Evolutionary conservation across 441 rosid genomes (phyloP).

Genomic region (Dalechampia spathulata): DNA sequence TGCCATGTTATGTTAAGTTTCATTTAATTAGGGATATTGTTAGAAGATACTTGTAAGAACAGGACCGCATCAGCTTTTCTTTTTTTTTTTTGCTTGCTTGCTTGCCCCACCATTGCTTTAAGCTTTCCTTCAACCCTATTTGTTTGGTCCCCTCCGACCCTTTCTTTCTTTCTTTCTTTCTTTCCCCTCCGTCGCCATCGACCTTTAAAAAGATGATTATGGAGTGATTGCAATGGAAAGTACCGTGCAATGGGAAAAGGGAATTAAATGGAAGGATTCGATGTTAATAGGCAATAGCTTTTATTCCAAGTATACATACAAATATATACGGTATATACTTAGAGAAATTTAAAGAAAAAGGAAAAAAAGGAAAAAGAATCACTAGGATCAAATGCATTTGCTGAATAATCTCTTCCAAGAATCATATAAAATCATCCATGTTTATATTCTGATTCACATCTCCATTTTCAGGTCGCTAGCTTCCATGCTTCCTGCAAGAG

Average conservation of each 20-base stretch:
- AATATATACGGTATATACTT: conserved; percentile 32
- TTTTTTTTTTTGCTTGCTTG: neutral
- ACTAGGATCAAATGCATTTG: conserved; percentile 22
- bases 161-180: too few species aligned
- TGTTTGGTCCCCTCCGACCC: conserved; percentile 29
- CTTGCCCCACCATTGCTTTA: conserved; percentile 18
- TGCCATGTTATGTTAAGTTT: too few species aligned
- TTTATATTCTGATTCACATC: conserved; percentile 31
- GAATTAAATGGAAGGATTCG: conserved; percentile 7
- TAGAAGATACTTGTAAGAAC: too few species aligned
- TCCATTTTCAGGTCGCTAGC: conserved; percentile 50
- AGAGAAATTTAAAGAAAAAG: conserved; percentile 18
- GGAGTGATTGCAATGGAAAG: neutral
- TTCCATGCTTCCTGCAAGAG: conserved; percentile 44
- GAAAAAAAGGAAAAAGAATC: conserved; percentile 35
- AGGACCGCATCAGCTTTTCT: conserved; percentile 8
- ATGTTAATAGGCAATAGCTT: conserved; percentile 19
- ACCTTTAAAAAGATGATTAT: conserved; percentile 12
- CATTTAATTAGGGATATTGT: too few species aligned
- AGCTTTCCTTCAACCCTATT: conserved; percentile 13
- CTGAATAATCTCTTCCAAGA: conserved; percentile 16
- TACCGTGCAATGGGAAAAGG: neutral
- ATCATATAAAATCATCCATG: conserved; percentile 13
- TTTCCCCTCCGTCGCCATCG: conserved; percentile 11
- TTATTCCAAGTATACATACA: conserved; percentile 42